Conservation (phyloP, 768 basidiomycete species). For the Termitomyces sp. region DNA sequence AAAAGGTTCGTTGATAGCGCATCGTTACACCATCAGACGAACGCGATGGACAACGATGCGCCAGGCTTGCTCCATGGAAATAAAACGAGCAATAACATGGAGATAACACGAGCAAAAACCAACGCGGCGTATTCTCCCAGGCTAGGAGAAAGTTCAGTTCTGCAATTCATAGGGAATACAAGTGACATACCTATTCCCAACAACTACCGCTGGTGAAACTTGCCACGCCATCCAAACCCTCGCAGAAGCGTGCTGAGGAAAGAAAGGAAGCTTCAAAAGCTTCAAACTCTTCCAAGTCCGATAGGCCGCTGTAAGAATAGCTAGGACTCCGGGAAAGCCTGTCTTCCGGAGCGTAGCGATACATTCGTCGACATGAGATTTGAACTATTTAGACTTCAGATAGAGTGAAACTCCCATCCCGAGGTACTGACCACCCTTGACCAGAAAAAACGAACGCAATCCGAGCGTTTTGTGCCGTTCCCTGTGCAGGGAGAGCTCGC, state of each 20-base stretch:
- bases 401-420: constrained; percentile 63
- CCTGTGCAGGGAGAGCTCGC: constrained; percentile 26
- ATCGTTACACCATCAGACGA: too few relatives aligned
- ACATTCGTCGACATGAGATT: constrained; percentile 50
- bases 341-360: constrained; percentile 40
- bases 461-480: constrained; percentile 20
- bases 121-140: constrained; percentile 75
- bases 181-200: too few relatives aligned
- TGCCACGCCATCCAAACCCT: too few relatives aligned
- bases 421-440: constrained; percentile 61
- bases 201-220: too few relatives aligned
- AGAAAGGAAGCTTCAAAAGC: too few relatives aligned
- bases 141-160: constrained; percentile 29
- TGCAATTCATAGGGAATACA: too few relatives aligned
- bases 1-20: too few relatives aligned
- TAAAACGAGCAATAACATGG: constrained; percentile 49
- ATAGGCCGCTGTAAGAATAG: constrained; percentile 32
- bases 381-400: constrained; percentile 41
- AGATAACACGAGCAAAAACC: constrained; percentile 52
- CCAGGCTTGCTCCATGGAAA: constrained; percentile 54
- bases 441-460: constrained; percentile 71
- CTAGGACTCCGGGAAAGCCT: constrained; percentile 48
- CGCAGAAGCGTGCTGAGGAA: too few relatives aligned
- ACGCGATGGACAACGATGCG: constrained; percentile 52
- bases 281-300: background rate